phyloP scores from a whole-genome alignment of 1,284 basidiomycete species.

The Ustanciosporium gigantosporum region DNA sequence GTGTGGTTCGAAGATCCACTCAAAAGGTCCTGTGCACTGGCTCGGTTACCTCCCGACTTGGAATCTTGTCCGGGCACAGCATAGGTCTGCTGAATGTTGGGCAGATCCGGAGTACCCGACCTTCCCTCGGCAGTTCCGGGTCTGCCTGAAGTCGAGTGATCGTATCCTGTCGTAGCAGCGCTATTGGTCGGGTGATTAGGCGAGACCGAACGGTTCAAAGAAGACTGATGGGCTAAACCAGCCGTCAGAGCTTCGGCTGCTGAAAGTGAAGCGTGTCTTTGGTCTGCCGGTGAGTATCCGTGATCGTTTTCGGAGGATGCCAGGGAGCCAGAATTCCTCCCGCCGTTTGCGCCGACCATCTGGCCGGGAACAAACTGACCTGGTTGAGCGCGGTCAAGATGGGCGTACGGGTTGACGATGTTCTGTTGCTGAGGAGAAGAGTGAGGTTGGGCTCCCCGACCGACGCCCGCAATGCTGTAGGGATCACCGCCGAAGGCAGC shows the following conservation, averaged over 20 bases:
- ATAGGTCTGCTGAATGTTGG: conserved; percentile 52
- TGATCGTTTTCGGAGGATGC: conserved; percentile 7
- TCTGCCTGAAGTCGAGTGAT: conserved; percentile 32
- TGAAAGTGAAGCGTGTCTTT: conserved; percentile 10
- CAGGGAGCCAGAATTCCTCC: conserved; percentile 15
- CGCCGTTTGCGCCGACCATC: conserved; percentile 1
- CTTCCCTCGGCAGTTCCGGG: conserved; percentile 38
- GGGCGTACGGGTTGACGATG: conserved; percentile 52
- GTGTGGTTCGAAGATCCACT: conserved; percentile 2
- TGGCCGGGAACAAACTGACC: conserved; percentile 9
- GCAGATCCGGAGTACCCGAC: conserved; percentile 47
- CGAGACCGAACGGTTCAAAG: conserved; percentile 14
- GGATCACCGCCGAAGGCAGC: conserved; percentile 50
- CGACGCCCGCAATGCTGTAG: conserved; percentile 47
- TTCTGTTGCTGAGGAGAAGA: conserved; percentile 35
- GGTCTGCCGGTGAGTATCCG: too few species aligned
- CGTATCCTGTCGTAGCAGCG: neutral
- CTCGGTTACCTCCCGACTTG: conserved; percentile 4
- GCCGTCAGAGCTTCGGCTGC: conserved; percentile 27
- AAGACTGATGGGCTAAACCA: conserved; percentile 23
- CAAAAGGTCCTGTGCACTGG: conserved; percentile 12
- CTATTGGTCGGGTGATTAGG: neutral
- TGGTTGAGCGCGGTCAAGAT: conserved; percentile 43
- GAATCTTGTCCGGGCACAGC: conserved; percentile 6
- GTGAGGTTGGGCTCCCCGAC: conserved; percentile 21